Conservation (phyloP, 345 rosid genomes). For the Lagerstroemia speciosa region DNA sequence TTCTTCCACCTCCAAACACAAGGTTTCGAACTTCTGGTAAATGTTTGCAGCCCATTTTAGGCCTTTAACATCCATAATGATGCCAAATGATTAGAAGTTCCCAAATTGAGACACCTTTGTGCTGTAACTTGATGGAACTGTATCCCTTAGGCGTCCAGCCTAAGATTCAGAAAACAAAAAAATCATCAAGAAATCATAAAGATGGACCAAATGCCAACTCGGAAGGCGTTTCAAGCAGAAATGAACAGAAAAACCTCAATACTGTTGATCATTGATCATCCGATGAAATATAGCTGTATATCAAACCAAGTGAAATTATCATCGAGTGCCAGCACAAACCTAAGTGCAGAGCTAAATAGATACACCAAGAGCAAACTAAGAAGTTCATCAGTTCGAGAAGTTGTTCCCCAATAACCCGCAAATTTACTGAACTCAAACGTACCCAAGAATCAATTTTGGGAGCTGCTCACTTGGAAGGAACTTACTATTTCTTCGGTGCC, state of each 20-base stretch:
- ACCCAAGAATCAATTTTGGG: background rate
- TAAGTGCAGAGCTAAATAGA: no score
- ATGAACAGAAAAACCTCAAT: background rate
- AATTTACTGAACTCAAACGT: background rate
- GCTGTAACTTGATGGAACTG: background rate
- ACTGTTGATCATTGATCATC: no score
- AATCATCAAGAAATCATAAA: background rate
- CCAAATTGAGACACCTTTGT: background rate
- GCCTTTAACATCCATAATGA: slow-evolving; percentile 55
- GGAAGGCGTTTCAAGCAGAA: background rate
- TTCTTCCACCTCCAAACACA: slow-evolving; percentile 94
- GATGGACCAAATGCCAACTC: no score
- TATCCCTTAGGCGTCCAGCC: background rate
- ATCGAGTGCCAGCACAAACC: no score
- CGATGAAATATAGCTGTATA: no score
- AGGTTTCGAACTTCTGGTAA: slow-evolving; percentile 74
- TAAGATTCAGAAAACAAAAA: background rate
- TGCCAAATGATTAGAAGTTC: background rate
- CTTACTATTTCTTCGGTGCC: background rate
- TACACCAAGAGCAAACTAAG: no score
- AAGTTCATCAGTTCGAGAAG: background rate
- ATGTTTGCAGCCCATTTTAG: slow-evolving; percentile 66
- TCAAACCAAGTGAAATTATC: no score
- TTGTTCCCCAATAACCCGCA: background rate
- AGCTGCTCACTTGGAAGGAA: background rate